Evolutionary conservation across 352 stramenopile genomes (phyloP).

Genomic region (Phytophthora crassamura): DNA sequence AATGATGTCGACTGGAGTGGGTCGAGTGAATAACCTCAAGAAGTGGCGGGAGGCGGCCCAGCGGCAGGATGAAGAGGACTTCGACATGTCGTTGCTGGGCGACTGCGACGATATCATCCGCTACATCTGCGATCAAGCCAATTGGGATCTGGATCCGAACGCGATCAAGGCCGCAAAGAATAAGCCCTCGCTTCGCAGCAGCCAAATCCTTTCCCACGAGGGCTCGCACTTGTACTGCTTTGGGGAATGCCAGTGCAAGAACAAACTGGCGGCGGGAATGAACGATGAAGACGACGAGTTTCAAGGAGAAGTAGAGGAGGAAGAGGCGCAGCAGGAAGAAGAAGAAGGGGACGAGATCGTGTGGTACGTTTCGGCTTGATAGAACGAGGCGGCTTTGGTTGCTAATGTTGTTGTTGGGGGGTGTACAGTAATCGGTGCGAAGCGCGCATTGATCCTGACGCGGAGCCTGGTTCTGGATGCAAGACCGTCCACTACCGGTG

Average conservation of each 20-base stretch:
- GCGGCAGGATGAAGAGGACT: constrained; percentile 61
- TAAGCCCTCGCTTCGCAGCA: constrained; percentile 16
- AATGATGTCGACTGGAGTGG: constrained; percentile 30
- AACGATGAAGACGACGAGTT: constrained; percentile 32
- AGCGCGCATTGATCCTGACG: constrained; percentile 39
- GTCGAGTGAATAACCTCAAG: constrained; percentile 20
- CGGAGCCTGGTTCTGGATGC: constrained; percentile 16
- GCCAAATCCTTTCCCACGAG: constrained; percentile 38
- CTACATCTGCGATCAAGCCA: constrained; percentile 65
- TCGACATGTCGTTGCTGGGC: constrained; percentile 84
- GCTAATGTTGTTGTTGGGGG: not conserved
- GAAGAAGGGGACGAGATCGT: constrained; percentile 52
- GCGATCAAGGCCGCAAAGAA: constrained; percentile 21
- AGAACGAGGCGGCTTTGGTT: too few relatives aligned
- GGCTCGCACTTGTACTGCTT: constrained; percentile 39
- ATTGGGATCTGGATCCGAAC: constrained; percentile 48
- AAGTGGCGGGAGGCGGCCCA: constrained; percentile 17
- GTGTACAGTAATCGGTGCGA: constrained; percentile 42
- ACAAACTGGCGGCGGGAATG: constrained; percentile 39
- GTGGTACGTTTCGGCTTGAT: constrained; percentile 51
- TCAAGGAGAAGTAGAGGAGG: constrained; percentile 18
- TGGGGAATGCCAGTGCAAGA: constrained; percentile 61
- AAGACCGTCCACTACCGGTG: constrained; percentile 46
- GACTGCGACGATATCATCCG: constrained; percentile 82
- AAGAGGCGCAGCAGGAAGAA: constrained; percentile 37